Base-by-base conservation (phyloP, 148 eudicot genomes). In the Oxyria digyna region DNA sequence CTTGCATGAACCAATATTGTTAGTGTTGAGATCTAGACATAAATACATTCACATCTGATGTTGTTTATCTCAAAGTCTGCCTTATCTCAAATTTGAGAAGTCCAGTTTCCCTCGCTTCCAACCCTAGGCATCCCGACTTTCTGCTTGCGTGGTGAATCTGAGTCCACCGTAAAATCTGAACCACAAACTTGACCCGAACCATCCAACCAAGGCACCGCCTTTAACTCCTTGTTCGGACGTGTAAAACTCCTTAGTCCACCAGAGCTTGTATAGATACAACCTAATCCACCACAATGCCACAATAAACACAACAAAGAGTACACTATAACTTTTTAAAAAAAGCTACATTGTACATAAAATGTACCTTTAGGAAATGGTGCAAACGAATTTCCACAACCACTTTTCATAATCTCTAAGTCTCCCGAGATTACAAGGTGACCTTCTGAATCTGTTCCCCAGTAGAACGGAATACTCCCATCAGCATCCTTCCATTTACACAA, bases 361-460 rank as follows among this genome's bases (percentile, higher is more conserved):
- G 27, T 79, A 94, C 97, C 98, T 94, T 86, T 90, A 13, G 98
- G 98, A 77, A 90, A 94, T 4, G 98, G 89, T 6, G 97, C 97
- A 70, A 85, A 90, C 50, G 97, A 90, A 77, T 90, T 90, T 13
- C 91, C 86, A 71, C 97, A 90, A 49, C 90, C 91, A 75, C 88
- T 81, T 87, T 87, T 93, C 38, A 84, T 79, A 69, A 76, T 74
- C 1, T 86, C 97, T 31, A 59, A 76, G 73, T 86, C 91, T 78
- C 82, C 85, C 13, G 90, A 81, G 29, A 94, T 69, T 59, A 94
- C 98, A 72, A 94, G 86, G 50, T 86, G 78, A 40, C 84, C 96
- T 70, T 94, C 96, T 52, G 90, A 79, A 79, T 90, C 97, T 24
- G 90, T 78, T 52, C 98, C 98, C 98, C 98, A 94, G 81, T 80